Conservation (phyloP, 805 yeast species). For the Teunomyces tritomae region DNA sequence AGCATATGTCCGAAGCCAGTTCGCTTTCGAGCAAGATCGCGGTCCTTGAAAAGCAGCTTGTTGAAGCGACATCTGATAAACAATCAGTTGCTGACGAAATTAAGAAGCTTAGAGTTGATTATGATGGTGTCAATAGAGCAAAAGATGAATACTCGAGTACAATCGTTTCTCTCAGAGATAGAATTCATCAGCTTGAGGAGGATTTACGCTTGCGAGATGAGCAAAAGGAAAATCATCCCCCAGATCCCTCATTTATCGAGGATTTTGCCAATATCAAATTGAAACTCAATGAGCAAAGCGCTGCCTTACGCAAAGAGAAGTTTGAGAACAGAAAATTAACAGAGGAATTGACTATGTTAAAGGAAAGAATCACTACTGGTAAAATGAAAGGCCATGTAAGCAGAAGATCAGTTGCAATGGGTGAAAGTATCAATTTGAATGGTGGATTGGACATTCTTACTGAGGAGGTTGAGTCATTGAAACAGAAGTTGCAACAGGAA, state of each 20-base stretch:
- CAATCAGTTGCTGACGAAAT: slow-evolving; percentile 4
- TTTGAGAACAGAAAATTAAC: slow-evolving; percentile 45
- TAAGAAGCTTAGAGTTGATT: slow-evolving; percentile 22
- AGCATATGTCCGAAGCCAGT: not conserved
- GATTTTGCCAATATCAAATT: slow-evolving; percentile 50
- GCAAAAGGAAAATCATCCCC: slow-evolving; percentile 41
- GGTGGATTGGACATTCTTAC: slow-evolving; percentile 14
- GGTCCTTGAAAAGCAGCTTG: slow-evolving; percentile 6
- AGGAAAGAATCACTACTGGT: slow-evolving; percentile 66
- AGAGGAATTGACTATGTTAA: slow-evolving; percentile 59
- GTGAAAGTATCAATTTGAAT: slow-evolving; percentile 20
- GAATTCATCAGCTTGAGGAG: not conserved
- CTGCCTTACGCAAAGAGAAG: slow-evolving; percentile 46
- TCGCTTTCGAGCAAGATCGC: not conserved
- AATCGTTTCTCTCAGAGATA: slow-evolving; percentile 18
- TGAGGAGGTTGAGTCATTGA: slow-evolving; percentile 49
- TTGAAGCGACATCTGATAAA: slow-evolving; percentile 8
- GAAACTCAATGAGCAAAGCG: slow-evolving; percentile 51
- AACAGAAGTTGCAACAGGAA: slow-evolving; percentile 49
- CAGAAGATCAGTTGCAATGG: slow-evolving; percentile 33
- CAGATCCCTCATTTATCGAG: slow-evolving; percentile 31
- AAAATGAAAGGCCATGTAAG: slow-evolving; percentile 33
- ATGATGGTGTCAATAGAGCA: slow-evolving; percentile 17
- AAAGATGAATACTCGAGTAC: slow-evolving; percentile 27
- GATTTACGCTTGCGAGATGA: slow-evolving; percentile 14